These are phyloP conservation scores for Ascochyta fabae DNA, from an alignment of 2,329 filamentous ascomycete species.

Conservation along the genomic window DNA sequence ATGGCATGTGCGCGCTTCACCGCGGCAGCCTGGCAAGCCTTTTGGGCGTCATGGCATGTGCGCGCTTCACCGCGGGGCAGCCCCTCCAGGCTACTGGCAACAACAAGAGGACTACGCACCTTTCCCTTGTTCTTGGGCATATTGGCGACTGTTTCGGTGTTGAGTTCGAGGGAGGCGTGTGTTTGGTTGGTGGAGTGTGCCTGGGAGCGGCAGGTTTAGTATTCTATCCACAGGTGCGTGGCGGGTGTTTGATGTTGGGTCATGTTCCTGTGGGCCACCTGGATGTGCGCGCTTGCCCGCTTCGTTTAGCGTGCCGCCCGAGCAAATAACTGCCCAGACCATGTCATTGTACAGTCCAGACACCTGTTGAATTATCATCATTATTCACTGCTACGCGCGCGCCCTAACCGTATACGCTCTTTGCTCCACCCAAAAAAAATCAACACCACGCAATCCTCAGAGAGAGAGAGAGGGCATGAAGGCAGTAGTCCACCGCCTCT, in stretches of 20 bases:
- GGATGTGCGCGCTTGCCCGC: constrained; percentile 3
- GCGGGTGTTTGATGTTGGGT: constrained; percentile 8
- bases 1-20: constrained; percentile 2
- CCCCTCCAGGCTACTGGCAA: constrained; percentile 15
- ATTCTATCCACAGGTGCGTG: constrained; percentile 8
- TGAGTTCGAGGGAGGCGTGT: constrained; percentile 7
- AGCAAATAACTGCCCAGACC: not conserved
- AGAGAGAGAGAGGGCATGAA: constrained; percentile 22
- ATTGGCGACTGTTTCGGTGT: constrained; percentile 47
- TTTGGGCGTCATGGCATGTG: not conserved
- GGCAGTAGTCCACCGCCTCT: constrained; percentile 16
- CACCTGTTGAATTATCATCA: not conserved
- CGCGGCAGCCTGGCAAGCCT: constrained; percentile 26
- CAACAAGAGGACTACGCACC: constrained; percentile 58
- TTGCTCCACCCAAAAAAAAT: not conserved
- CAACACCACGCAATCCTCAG: not conserved
- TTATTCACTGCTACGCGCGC: not conserved
- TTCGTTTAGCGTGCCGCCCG: not conserved
- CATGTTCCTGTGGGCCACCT: not conserved
- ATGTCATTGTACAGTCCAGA: constrained; percentile 7
- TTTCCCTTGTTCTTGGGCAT: constrained; percentile 99
- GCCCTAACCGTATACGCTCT: constrained; percentile 3
- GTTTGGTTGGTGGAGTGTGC: constrained; percentile 14
- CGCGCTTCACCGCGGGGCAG: constrained; percentile 27
- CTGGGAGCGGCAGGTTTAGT: constrained; percentile 7